Evolutionary conservation across 2,329 filamentous ascomycete genomes (phyloP), one percentile per base, ranked within the genome.

Genomic region (Septoria linicola): DNA sequence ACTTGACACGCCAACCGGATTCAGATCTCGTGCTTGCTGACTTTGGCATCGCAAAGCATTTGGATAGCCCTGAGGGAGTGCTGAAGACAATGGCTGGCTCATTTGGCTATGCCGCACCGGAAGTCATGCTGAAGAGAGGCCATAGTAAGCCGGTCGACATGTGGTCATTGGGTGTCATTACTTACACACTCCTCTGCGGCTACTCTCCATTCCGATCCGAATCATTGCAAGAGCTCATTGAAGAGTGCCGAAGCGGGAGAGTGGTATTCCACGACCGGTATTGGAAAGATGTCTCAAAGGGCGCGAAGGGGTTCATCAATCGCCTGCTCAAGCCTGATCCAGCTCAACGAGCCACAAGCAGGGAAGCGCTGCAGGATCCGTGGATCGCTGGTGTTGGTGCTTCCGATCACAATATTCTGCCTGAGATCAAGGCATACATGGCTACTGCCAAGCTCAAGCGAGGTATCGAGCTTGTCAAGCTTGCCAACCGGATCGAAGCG

Each of bases 111-210:
- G 93, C 93, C 16, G 93, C 93, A 1, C 93, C 93, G 7, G 93
- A 99, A 71, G 91, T 99, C 53, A 99, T 99, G 93, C 79, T 96
- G 59, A 96, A 96, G 78, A 85, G 89, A 67, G 93, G 93, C 16
- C 95, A 99, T 70, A 93, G 93, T 69, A 99, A 97, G 73, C 89
- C 93, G 3, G 93, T 97, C 27, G 93, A 99, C 69, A 96, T 99
- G 89, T 99, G 93, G 93, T 97, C 93, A 2, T 81, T 99, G 73
- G 93, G 93, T 57, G 93, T 99, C 66, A 99, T 99, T 66, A 97
- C 93, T 35, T 99, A 99, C 74, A 99, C 93, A 13, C 80, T 99
- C 21, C 87, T 99, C 44, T 99, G 95, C 69, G 93, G 93, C 62
- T 99, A 99, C 76, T 96, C 92, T 37, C 93, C 93, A 16, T 99